These are phyloP conservation scores for Colletotrichum spinosum DNA, from an alignment of 2,329 filamentous ascomycete species.

Conservation along the genomic window DNA sequence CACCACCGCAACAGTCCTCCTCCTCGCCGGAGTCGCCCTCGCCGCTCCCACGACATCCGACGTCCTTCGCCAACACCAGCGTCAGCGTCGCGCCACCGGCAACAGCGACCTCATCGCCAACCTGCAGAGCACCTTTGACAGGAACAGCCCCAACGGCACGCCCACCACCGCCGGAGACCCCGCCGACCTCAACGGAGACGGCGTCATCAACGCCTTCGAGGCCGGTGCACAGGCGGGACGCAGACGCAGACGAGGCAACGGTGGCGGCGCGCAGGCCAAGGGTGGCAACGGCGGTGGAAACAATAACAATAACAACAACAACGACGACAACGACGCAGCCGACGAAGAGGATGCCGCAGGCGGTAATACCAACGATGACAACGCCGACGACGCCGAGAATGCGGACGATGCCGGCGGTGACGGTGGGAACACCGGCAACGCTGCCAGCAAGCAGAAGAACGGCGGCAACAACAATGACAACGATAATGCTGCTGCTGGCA, in stretches of 20 bases:
- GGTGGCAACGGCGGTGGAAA: constrained; percentile 9
- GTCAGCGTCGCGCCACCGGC: constrained; percentile 24
- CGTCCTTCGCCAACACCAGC: background rate
- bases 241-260: constrained; percentile 15
- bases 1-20: constrained; percentile 18
- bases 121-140: constrained; percentile 22
- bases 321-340: background rate
- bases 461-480: constrained; percentile 5
- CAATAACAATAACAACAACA: constrained; percentile 1
- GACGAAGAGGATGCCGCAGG: constrained; percentile 1
- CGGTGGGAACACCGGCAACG: constrained; percentile 4
- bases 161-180: constrained; percentile 14
- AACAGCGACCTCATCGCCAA: constrained; percentile 8
- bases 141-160: constrained; percentile 17
- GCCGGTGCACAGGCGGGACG: constrained; percentile 34
- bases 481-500: constrained; percentile 8
- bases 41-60: constrained; percentile 21
- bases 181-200: constrained; percentile 11
- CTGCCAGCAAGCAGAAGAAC: constrained; percentile 1
- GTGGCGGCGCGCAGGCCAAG: background rate
- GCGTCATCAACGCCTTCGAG: constrained; percentile 37
- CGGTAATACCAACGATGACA: constrained; percentile 6
- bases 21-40: constrained; percentile 27
- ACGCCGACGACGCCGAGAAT: constrained; percentile 12
- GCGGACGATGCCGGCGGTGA: constrained; percentile 38